These are phyloP conservation scores for Chrysosphaeria jannelii DNA, from an alignment of 2,329 filamentous ascomycete species.

Conservation along the genomic window DNA sequence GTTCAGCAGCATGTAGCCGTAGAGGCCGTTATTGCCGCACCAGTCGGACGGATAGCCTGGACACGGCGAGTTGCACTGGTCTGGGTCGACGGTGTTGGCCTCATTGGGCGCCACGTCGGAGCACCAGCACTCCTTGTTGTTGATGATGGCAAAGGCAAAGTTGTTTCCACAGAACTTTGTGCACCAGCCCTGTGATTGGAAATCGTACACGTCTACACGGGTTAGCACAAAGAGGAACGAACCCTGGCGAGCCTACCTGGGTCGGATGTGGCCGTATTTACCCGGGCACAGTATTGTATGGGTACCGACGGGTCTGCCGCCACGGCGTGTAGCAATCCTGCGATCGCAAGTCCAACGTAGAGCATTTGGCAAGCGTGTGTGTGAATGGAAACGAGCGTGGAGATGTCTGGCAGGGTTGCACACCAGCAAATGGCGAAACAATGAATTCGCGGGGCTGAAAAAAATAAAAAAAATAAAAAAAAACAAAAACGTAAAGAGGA, in stretches of 20 bases:
- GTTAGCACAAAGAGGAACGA: background rate
- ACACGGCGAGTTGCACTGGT: slow-evolving; percentile 25
- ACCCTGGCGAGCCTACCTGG: no score
- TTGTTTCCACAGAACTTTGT: slow-evolving; percentile 20
- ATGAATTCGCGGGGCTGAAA: no score
- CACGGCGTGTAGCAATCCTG: no score
- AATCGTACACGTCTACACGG: slow-evolving; percentile 19
- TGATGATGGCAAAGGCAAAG: slow-evolving; percentile 38
- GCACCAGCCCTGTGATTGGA: slow-evolving; percentile 42
- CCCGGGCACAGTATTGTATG: slow-evolving; percentile 15
- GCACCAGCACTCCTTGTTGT: slow-evolving; percentile 41
- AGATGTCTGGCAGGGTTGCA: no score
- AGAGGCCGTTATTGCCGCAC: slow-evolving; percentile 32
- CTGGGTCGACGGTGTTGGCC: slow-evolving; percentile 10
- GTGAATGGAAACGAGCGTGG: background rate
- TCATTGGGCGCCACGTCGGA: slow-evolving; percentile 31
- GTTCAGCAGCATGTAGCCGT: slow-evolving; percentile 30
- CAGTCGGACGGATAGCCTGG: slow-evolving; percentile 36
- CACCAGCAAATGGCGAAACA: no score
- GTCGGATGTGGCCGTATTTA: slow-evolving; percentile 14
- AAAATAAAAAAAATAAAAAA: background rate
- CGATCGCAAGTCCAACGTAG: slow-evolving; percentile 6
- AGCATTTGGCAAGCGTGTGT: no score
- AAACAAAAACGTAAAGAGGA: slow-evolving; percentile 1
- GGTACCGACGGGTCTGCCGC: slow-evolving; percentile 7